These are phyloP conservation scores for Nicotiana sylvestris DNA, from an alignment of 257 asterid genomes.

Conservation along the genomic window DNA sequence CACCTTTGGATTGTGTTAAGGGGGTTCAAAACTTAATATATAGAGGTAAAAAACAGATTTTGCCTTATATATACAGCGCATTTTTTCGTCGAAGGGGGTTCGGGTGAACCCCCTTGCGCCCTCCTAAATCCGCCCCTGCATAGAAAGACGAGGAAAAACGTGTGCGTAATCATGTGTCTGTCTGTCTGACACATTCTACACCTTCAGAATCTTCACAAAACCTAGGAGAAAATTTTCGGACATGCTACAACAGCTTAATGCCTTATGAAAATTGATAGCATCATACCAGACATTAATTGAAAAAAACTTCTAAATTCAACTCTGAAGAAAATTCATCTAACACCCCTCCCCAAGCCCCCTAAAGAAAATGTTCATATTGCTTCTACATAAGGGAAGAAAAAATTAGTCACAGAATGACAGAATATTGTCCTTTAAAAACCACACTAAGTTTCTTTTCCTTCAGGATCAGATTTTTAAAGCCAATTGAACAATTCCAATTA, in stretches of 20 bases:
- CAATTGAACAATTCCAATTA: neutral
- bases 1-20: no score
- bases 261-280: neutral
- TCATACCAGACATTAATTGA: neutral
- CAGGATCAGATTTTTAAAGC: neutral
- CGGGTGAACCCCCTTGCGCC: no score
- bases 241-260: neutral
- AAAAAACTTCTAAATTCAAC: neutral
- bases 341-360: neutral
- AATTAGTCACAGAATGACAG: neutral
- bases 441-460: conserved; percentile 8
- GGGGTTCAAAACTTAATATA: no score
- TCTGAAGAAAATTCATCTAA: neutral
- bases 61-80: no score
- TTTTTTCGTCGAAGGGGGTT: no score
- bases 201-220: neutral
- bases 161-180: neutral
- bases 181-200: neutral
- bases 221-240: neutral
- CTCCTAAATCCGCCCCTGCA: no score
- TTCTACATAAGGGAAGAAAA: neutral
- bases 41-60: no score
- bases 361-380: neutral
- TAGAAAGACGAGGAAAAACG: neutral
- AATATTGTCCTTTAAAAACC: conserved; percentile 10